A percentile compares a stretch with the other conserved stretches of the same genome.
These are phyloP conservation scores for Stachybotrys chartarum DNA, from an alignment of 2,329 filamentous ascomycete genomes.

Conservation along the genomic window DNA sequence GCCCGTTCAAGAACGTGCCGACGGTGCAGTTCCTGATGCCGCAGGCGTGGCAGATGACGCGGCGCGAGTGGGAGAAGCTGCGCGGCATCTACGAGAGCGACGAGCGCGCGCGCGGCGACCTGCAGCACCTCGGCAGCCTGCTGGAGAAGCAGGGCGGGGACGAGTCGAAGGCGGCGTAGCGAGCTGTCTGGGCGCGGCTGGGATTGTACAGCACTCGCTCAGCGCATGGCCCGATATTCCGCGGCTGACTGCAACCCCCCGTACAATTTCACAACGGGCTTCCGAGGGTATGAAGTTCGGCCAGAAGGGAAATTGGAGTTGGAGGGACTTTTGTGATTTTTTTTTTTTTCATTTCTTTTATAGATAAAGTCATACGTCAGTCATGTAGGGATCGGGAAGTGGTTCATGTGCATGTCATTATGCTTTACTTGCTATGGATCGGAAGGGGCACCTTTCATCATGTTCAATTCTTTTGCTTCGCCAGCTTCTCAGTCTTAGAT, in stretches of 20 bases:
- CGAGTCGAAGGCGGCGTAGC: neutral
- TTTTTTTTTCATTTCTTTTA: too few species aligned
- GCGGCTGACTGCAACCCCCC: neutral
- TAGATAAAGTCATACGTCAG: too few species aligned
- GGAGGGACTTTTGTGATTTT: too few species aligned
- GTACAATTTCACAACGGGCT: too few species aligned
- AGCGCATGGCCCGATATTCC: neutral
- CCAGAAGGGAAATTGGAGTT: too few species aligned
- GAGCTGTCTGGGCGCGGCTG: neutral
- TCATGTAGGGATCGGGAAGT: too few species aligned
- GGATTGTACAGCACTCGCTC: neutral
- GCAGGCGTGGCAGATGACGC: slow-evolving; percentile 60
- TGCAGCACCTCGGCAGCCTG: slow-evolving; percentile 47
- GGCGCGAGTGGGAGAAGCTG: slow-evolving; percentile 69
- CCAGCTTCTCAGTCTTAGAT: too few species aligned
- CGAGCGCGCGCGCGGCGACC: slow-evolving; percentile 55
- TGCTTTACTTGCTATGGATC: too few species aligned
- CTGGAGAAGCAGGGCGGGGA: slow-evolving; percentile 39
- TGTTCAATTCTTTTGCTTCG: too few species aligned
- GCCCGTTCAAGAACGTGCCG: slow-evolving; percentile 52
- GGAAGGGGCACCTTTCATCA: too few species aligned
- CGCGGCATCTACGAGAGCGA: slow-evolving; percentile 60
- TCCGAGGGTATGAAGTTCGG: too few species aligned
- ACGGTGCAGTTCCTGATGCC: slow-evolving; percentile 64
- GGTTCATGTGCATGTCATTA: too few species aligned